Evolutionary conservation across 139 green algal species (phyloP).

Genomic region (Chlamydomonas applanata): DNA sequence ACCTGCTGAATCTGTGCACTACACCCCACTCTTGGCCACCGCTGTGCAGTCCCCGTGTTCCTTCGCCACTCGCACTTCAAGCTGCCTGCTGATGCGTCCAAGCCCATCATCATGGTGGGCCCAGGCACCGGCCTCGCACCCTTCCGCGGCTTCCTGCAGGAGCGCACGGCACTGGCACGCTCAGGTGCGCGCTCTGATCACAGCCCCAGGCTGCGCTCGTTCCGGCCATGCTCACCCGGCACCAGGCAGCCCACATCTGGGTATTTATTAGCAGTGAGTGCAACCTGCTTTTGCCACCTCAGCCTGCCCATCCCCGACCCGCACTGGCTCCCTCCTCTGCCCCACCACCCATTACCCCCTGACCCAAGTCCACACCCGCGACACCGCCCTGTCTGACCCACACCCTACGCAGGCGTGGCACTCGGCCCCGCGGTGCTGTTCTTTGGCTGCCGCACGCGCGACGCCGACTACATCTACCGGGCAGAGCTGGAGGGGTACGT

Average conservation of each 20-base stretch:
- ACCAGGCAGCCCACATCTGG: too few species aligned
- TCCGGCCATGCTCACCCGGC: too few species aligned
- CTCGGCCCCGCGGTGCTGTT: slow-evolving; percentile 82
- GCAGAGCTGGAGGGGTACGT: slow-evolving; percentile 66
- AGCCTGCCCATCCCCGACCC: too few species aligned
- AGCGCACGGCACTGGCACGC: slow-evolving; percentile 47
- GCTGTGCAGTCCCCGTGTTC: slow-evolving; percentile 74
- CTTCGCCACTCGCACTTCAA: slow-evolving; percentile 86
- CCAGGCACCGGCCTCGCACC: slow-evolving; percentile 95
- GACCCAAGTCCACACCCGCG: too few species aligned
- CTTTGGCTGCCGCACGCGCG: slow-evolving; percentile 82
- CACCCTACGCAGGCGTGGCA: slow-evolving; percentile 26
- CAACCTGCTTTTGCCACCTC: not conserved
- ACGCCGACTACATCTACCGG: slow-evolving; percentile 84
- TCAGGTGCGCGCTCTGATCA: too few species aligned
- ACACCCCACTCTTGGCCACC: too few species aligned
- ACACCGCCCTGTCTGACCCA: too few species aligned
- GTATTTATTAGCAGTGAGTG: too few species aligned
- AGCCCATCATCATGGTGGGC: slow-evolving; percentile 94
- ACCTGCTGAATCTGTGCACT: too few species aligned
- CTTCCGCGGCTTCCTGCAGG: slow-evolving; percentile 97
- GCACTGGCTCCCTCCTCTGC: too few species aligned
- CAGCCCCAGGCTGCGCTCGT: too few species aligned
- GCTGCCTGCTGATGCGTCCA: slow-evolving; percentile 64
- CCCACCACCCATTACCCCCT: not conserved